Base-by-base conservation (phyloP, 371 early-diverging fungal species). In the Mucor indicus region DNA sequence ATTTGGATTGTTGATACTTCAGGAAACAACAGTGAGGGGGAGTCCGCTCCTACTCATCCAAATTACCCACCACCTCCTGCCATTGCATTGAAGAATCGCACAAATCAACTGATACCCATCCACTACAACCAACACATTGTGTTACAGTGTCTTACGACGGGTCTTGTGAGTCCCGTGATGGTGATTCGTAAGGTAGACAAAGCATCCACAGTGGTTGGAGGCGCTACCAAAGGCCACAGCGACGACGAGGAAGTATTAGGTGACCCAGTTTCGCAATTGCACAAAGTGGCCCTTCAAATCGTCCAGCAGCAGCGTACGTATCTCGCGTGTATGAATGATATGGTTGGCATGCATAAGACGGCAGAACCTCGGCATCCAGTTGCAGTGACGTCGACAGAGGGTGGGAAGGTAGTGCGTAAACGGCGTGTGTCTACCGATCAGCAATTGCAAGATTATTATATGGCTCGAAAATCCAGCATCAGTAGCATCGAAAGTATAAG, bases 241-340 rank as follows among this genome's bases (percentile, higher is more conserved):
- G 35, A 33, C n/a, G 35, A 33, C n/a, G 73, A 77, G 43, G 77
- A 77, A 38, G 56, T 58, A 0, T 51, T 72, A 1, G 77, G 77
- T 21, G 77, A 76, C 56, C 90, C 93, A 1, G 88, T 95, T 0
- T 89, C 90, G 13, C 94, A 93, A 61, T 72, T 95, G 35, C 93
- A 95, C 73, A 92, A 92, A 69, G 83, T 93, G 4, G 90, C 92
- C 0, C 83, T 95, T 55, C 87, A 93, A 67, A 79, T 90, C 44
- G 77, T 80, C 5, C 40, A 31, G 19, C 41, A 29, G 19, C 43
- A 23, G 15, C 25, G 7, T 15, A 79, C 85, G 13, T 90, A 90
- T 30, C 58, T 90, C 15, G 86, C 89, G 8, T 90, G 90, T 57
- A 62, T 88, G 36, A 82, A 85, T 32, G 90, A 90, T 60, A 72